phyloP scores from a whole-genome alignment of 1,284 basidiomycete genomes.

The Ceratobasidium theobromae region DNA sequence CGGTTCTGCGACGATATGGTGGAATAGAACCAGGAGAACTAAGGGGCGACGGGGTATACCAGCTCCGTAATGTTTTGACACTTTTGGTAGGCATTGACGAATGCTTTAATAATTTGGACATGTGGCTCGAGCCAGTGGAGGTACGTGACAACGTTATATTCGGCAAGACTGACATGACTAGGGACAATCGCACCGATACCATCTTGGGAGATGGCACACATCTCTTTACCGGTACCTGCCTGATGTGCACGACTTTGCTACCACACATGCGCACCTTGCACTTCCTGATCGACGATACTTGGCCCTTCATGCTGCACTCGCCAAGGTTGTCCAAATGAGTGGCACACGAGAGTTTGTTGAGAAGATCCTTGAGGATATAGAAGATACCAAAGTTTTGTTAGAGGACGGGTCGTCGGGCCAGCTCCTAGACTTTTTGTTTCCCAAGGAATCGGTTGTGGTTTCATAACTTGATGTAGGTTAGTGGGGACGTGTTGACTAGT shows the following conservation, averaged over 20 bases:
- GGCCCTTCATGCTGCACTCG: constrained; percentile 45
- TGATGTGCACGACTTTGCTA: background rate
- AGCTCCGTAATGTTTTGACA: too few relatives aligned
- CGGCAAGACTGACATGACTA: background rate
- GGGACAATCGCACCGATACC: constrained; percentile 9
- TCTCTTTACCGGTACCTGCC: background rate
- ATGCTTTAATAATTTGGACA: too few relatives aligned
- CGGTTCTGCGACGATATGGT: too few relatives aligned
- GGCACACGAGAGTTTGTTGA: constrained; percentile 45
- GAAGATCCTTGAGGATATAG: constrained; percentile 41
- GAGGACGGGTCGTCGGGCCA: constrained; percentile 41
- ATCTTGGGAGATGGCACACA: background rate
- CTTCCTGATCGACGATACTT: constrained; percentile 36
- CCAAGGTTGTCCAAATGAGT: constrained; percentile 45
- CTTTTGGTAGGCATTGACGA: too few relatives aligned
- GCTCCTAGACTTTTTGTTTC: too few relatives aligned
- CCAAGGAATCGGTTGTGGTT: too few relatives aligned
- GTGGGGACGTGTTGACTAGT: too few relatives aligned
- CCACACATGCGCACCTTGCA: constrained; percentile 4
- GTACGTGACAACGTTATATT: too few relatives aligned
- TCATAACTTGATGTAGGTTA: too few relatives aligned
- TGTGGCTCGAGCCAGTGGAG: too few relatives aligned
- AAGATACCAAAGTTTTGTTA: constrained; percentile 42
- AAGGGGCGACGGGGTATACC: too few relatives aligned
- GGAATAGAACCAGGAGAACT: too few relatives aligned